Conservation (phyloP, 2,329 filamentous ascomycete genomes). For the Cytospora chrysosperma region DNA sequence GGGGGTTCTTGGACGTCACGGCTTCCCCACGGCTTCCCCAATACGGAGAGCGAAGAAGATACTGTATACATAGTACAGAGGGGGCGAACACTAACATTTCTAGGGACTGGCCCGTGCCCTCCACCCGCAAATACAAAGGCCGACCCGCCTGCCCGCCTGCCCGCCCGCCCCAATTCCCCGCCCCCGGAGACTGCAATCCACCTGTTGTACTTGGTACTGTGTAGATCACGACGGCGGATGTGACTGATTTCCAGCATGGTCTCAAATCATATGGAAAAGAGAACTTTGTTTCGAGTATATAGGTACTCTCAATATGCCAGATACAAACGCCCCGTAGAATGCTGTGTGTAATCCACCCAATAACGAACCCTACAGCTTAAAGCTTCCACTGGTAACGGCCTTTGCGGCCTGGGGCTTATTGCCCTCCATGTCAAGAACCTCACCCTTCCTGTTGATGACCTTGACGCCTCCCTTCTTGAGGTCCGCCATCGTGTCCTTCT, state of each 20-base stretch:
- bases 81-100: background rate
- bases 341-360: background rate
- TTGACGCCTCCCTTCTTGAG: constrained; percentile 74
- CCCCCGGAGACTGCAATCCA: too few relatives aligned
- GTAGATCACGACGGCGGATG: background rate
- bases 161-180: background rate
- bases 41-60: too few relatives aligned
- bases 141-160: too few relatives aligned
- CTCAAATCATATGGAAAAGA: too few relatives aligned
- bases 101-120: background rate
- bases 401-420: constrained; percentile 63
- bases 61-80: too few relatives aligned
- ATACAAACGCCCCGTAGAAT: background rate
- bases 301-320: background rate
- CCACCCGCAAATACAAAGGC: background rate
- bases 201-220: background rate
- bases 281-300: background rate
- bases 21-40: background rate
- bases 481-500: constrained; percentile 47
- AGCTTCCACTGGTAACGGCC: constrained; percentile 54
- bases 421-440: constrained; percentile 79
- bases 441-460: constrained; percentile 87
- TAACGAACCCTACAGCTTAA: constrained; percentile 54
- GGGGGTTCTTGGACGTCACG: constrained; percentile 20
- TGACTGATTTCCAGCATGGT: too few relatives aligned